Percentiles rank a stretch among this genome's conserved stretches.
These are phyloP conservation scores for Ascocoryne sarcoides DNA, from an alignment of 2,329 filamentous ascomycete species.

Conservation along the genomic window DNA sequence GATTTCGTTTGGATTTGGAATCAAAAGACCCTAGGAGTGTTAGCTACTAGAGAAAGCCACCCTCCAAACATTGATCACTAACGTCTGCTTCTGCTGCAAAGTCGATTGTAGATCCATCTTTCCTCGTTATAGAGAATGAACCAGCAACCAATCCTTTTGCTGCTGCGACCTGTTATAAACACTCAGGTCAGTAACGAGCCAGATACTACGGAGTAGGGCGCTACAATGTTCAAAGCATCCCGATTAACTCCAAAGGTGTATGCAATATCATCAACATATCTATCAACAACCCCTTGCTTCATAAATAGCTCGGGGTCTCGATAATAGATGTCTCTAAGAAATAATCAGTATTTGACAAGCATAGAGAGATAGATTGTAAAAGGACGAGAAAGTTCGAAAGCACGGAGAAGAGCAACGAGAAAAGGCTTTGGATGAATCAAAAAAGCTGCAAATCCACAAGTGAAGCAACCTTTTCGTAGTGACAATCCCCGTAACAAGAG, in stretches of 20 bases:
- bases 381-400: no score
- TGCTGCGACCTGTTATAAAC: constrained; percentile 52
- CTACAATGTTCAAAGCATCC: constrained; percentile 60
- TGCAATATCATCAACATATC: constrained; percentile 65
- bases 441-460: no score
- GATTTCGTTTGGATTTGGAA: constrained; percentile 47
- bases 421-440: no score
- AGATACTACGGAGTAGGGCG: constrained; percentile 18
- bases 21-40: constrained; percentile 43
- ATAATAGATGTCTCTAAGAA: constrained; percentile 69
- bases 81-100: constrained; percentile 35
- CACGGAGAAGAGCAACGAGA: no score
- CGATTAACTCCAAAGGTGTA: constrained; percentile 58
- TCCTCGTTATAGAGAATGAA: constrained; percentile 38
- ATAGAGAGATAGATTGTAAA: no score
- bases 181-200: not conserved
- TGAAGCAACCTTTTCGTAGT: constrained; percentile 52
- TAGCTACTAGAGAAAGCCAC: not conserved
- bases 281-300: constrained; percentile 59
- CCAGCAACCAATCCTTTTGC: constrained; percentile 66
- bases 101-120: constrained; percentile 35
- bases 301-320: constrained; percentile 64
- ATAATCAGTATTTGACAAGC: constrained; percentile 4
- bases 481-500: constrained; percentile 43
- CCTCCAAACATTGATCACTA: constrained; percentile 1